Evolutionary conservation across 148 eudicot genomes (phyloP), one percentile per base, ranked within the genome.

Genomic region (Diospyros lotus): DNA sequence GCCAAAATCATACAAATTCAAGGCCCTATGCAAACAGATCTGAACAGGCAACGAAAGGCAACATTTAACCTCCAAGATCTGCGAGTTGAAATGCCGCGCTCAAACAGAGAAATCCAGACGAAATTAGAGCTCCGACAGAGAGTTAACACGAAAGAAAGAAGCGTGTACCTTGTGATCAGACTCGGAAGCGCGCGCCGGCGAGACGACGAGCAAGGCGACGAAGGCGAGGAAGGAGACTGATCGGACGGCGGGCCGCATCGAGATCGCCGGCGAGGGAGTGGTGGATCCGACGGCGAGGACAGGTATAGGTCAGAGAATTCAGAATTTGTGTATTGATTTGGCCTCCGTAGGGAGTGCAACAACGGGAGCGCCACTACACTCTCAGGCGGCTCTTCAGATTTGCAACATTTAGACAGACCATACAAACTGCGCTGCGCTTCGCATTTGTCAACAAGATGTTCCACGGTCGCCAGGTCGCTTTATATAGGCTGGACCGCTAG

Each of bases 101-200:
- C 6, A 13, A 63, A 15, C 59, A 46, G 28, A 54, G 17, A 50
- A 45, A 69, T 4, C 45, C 7, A 65, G 58, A 48, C 41, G 6
- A 50, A 74, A 55, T 45, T 73, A 68, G 76, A 76, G 74, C 40
- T 59, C 50, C 18, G 64, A 60, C 9, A 52, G 48, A 6, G 58
- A 54, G 64, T 44, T 51, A 42, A 28, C 28, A 28, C 28, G 28
- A 28, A 28, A 28, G 28, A 28, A 28, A 43, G n/a, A 2, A 62
- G 18, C 3, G 45, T 11, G 13, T 58, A 91, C 91, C 89, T 79
- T 91, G 84, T 91, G 93, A 84, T 91, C 93, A 40, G 85, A 86
- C 71, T 91, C 91, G 44, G 91, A 79, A 18, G 88, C 93, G 55
- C 80, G 56, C 74, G 73, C 84, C 81, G 83, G 78, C 12, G 86